A percentile compares a stretch with the other conserved stretches of the same genome.
Conservation (phyloP, 768 basidiomycete genomes). For the Myochromella boudieri region DNA sequence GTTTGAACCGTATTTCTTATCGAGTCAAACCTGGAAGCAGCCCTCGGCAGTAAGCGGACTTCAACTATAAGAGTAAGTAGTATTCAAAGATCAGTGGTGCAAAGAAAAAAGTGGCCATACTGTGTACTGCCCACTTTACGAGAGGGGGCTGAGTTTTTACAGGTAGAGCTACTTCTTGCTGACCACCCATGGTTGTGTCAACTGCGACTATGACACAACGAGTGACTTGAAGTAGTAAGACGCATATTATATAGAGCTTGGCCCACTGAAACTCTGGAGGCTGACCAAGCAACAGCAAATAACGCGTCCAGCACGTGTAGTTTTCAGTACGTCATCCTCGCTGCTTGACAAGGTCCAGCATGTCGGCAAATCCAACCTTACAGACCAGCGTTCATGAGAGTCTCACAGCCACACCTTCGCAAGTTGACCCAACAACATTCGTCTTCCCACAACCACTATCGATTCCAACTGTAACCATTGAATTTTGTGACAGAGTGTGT, state of each 20-base stretch:
- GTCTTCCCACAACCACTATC: slow-evolving; percentile 47
- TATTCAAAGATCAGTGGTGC: background rate
- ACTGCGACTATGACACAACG: slow-evolving; percentile 3
- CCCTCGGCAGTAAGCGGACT: slow-evolving; percentile 68
- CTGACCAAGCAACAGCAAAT: too few relatives aligned
- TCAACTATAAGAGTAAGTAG: slow-evolving; percentile 56
- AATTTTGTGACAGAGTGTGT: slow-evolving; percentile 89
- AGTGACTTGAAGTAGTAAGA: background rate
- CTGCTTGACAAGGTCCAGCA: too few relatives aligned
- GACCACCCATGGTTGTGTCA: slow-evolving; percentile 15
- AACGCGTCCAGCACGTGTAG: slow-evolving; percentile 65
- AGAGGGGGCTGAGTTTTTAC: slow-evolving; percentile 1
- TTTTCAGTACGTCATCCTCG: too few relatives aligned
- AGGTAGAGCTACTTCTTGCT: slow-evolving; percentile 5
- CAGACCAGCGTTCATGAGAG: too few relatives aligned
- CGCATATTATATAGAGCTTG: slow-evolving; percentile 11
- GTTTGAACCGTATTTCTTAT: slow-evolving; percentile 63
- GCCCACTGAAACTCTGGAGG: too few relatives aligned
- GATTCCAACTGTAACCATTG: slow-evolving; percentile 67
- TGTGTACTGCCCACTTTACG: slow-evolving; percentile 64
- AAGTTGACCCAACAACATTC: slow-evolving; percentile 53
- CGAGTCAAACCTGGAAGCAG: slow-evolving; percentile 75
- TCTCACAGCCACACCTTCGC: slow-evolving; percentile 7
- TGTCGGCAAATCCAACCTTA: too few relatives aligned
- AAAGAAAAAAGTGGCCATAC: slow-evolving; percentile 23